Evolutionary conservation across 257 asterid genomes (phyloP), one percentile per base, ranked within the genome.

Genomic region (Solanum peruvianum): DNA sequence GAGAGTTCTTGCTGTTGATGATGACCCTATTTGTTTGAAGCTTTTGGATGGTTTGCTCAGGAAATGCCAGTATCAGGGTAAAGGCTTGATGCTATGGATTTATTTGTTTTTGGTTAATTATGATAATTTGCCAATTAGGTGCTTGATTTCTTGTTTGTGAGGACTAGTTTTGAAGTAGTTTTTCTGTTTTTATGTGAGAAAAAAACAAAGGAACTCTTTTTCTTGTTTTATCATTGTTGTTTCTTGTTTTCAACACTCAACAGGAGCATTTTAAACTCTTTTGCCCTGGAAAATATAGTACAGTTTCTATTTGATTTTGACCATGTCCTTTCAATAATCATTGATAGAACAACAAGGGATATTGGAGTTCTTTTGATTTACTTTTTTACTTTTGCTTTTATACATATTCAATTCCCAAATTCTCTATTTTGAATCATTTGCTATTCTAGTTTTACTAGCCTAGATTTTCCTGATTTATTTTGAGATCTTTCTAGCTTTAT

Each of bases 1-100:
- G 92, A 95, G 99, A 75, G 96, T 96, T 91, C 99, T 96, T 90
- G 98, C 99, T 16, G 98, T 96, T 80, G 99, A 96, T 88, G 99
- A 96, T 89, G 92, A 96, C 88, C 94, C 92, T 47, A 90, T 85
- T 92, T 95, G 98, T 89, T 93, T 96, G 89, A 93, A 89, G 91
- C 67, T 95, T 23, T 88, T 96, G 93, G 98, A 94, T 37, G 89
- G 91, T 72, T 89, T 95, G 67, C 99, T 96, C 77, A 89, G 93
- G 33, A 95, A 91, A 91, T 96, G 99, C 93, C 93, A 93, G 87
- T 96, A 96, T 84, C 92, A 91, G 82, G 99, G 99, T 96, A 62
- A 58, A 90, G 71, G 87, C 62, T 84, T 58, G 80, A 41, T 44
- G 42, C 31, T 80, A 31, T 10, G n/a, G 27, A 47, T 9, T 39